phyloP scores from a whole-genome alignment of 1,284 basidiomycete species.

The Puccinia hordei region DNA sequence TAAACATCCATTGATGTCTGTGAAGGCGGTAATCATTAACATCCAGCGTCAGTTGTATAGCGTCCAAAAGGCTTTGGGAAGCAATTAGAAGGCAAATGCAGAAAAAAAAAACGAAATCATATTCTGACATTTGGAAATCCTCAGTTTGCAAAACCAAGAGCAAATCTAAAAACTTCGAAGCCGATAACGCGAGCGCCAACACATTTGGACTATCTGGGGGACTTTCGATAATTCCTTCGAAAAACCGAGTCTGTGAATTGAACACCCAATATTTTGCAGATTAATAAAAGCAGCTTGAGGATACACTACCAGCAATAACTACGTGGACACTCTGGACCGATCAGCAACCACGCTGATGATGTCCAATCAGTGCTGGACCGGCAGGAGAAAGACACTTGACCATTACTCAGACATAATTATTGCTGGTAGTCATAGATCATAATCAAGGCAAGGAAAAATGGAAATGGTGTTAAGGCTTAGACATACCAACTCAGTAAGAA shows the following conservation, averaged over 20 bases:
- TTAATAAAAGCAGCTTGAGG: background rate
- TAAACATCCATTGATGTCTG: constrained; percentile 98
- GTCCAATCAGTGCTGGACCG: background rate
- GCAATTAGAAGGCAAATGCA: background rate
- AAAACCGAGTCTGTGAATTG: constrained; percentile 64
- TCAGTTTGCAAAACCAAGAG: constrained; percentile 88
- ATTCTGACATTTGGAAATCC: constrained; percentile 89
- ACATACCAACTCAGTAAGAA: constrained; percentile 84
- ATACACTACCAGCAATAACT: constrained; percentile 24
- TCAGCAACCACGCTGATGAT: background rate
- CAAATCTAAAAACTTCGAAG: constrained; percentile 90
- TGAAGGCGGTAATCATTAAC: background rate
- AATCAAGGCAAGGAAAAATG: background rate
- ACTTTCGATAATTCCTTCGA: constrained; percentile 62
- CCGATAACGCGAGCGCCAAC: constrained; percentile 77
- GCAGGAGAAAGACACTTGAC: background rate
- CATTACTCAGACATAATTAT: background rate
- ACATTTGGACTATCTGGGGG: constrained; percentile 53
- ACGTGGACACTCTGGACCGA: too few relatives aligned
- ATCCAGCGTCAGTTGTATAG: constrained; percentile 16
- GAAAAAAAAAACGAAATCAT: background rate
- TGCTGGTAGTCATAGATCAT: constrained; percentile 51
- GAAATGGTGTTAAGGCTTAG: background rate
- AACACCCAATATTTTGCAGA: background rate
- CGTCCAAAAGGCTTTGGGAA: constrained; percentile 7